These are phyloP conservation scores for Candida namnaoensis DNA, from an alignment of 805 yeast species.

Conservation along the genomic window DNA sequence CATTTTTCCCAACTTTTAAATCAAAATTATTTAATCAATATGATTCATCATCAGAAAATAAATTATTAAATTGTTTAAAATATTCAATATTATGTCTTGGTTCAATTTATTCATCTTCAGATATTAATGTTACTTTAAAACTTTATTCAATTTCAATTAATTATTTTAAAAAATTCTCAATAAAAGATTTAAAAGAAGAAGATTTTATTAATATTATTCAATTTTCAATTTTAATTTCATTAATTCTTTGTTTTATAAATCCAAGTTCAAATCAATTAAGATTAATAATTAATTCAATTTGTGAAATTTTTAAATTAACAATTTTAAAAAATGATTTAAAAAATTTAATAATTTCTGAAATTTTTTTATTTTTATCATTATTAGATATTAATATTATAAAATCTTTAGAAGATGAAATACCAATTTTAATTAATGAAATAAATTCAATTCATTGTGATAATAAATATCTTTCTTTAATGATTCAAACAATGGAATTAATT, in stretches of 20 bases:
- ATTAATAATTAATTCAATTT: too few relatives aligned
- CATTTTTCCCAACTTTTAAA: not conserved
- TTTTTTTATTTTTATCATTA: not conserved
- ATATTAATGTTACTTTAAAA: not conserved
- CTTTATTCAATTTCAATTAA: too few relatives aligned
- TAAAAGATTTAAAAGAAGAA: too few relatives aligned
- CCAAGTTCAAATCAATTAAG: not conserved
- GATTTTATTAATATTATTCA: not conserved
- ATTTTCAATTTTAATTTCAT: not conserved
- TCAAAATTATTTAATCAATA: too few relatives aligned
- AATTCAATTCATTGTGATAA: too few relatives aligned
- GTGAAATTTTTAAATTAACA: too few relatives aligned
- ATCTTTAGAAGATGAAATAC: not conserved
- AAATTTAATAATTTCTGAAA: not conserved
- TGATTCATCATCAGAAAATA: too few relatives aligned
- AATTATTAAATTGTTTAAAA: too few relatives aligned
- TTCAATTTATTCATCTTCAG: not conserved
- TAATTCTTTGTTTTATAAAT: too few relatives aligned
- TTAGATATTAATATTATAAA: not conserved
- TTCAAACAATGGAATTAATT: not conserved
- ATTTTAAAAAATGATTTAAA: too few relatives aligned
- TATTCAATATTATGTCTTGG: not conserved
- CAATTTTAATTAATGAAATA: not conserved
- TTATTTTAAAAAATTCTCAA: too few relatives aligned
- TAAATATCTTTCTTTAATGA: too few relatives aligned